Base-by-base conservation (phyloP, 805 yeast species). In the Schwanniomyces polymorphus region DNA sequence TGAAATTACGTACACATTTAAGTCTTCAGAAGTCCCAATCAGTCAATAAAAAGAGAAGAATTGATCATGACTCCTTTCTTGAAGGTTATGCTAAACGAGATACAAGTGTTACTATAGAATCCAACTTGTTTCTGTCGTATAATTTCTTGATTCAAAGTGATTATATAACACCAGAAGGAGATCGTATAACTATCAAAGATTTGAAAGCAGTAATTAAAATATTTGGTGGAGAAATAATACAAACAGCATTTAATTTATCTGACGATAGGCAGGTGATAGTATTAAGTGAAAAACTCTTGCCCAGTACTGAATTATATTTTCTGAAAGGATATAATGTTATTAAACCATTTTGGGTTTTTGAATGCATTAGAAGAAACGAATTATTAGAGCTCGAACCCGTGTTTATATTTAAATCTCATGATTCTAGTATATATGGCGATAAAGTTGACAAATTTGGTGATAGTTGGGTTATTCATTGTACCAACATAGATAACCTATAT, bases 261-360 rank as follows among this genome's bases (percentile, higher is more conserved):
- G 39, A 16, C 4, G 46, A 43, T 9, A 43, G 44, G 27, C 52
- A 46, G 12, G 48, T 54, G 1, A 44, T 64, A 0, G 53, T 68
- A 4, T 35, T 69, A 2, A 61, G 67, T 28, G 69, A 68, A 43
- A 52, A 50, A 11, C 33, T 48, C 8, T 54, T 65, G 3, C 75
- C 76, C 5, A 52, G 60, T 5, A 51, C 65, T 14, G 46, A 57
- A 37, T 44, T 51, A 4, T 67, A 65, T 52, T 45, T 58, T 9
- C 44, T 54, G 2, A 58, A 60, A 14, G 86, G 86, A 0, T 79
- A 75, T 54, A 88, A 85, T 56, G 70, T 92, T 0, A 59, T 90
- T 7, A 74, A 65, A 43, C 90, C 95, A 0, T 61, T 67, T 27
- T 92, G 97, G 96, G 60, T 89, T 5, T 70, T 81, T 39, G 91